These are phyloP conservation scores for Termitomyces sp. DNA, from an alignment of 768 basidiomycete species.

Conservation along the genomic window DNA sequence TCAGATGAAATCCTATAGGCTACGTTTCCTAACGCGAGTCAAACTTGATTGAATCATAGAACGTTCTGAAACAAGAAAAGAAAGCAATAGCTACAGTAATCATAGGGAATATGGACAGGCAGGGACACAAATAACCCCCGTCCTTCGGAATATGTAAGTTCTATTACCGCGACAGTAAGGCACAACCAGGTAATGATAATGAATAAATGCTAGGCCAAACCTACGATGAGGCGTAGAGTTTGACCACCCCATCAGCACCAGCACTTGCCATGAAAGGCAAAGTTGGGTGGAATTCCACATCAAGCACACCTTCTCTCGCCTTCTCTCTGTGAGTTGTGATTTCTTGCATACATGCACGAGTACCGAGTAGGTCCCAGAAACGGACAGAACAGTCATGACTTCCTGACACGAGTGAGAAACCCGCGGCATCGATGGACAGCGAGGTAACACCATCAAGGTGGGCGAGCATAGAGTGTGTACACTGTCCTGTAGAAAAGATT, in stretches of 20 bases:
- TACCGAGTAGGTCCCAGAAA: constrained; percentile 88
- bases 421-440: constrained; percentile 80
- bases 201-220: constrained; percentile 9
- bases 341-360: constrained; percentile 83
- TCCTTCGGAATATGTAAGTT: constrained; percentile 30
- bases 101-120: constrained; percentile 20
- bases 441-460: constrained; percentile 93
- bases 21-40: constrained; percentile 2
- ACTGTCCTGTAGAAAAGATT: constrained; percentile 50
- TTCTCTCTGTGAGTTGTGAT: constrained; percentile 86
- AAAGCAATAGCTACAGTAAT: constrained; percentile 22
- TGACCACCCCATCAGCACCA: constrained; percentile 93
- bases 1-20: neutral
- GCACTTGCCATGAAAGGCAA: constrained; percentile 87
- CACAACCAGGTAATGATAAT: constrained; percentile 4
- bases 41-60: constrained; percentile 10
- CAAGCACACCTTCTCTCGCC: constrained; percentile 85
- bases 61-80: constrained; percentile 11
- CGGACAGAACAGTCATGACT: constrained; percentile 93
- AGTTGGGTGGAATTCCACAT: constrained; percentile 78
- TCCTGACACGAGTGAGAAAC: constrained; percentile 82
- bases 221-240: constrained; percentile 85
- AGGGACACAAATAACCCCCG: constrained; percentile 16
- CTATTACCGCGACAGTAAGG: constrained; percentile 19
- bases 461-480: constrained; percentile 84